Conservation (phyloP, 1,284 basidiomycete species). For the Afroboletus lepidellus region DNA sequence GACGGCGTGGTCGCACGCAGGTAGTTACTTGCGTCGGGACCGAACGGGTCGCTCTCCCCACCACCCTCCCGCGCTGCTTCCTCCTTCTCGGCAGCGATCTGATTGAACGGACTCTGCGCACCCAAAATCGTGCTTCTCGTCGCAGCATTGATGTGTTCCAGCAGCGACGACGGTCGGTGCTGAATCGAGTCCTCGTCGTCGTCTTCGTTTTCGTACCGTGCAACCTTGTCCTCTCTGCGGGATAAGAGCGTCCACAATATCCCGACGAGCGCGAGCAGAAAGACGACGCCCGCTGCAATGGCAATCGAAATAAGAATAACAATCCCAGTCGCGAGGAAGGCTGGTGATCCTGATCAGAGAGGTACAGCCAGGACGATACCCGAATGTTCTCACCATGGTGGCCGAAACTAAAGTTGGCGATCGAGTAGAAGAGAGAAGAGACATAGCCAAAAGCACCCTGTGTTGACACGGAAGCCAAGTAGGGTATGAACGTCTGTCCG, state of each 20-base stretch:
- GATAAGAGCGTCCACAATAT: constrained; percentile 89
- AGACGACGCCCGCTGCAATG: constrained; percentile 92
- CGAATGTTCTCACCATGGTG: constrained; percentile 57
- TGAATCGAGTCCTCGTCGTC: constrained; percentile 73
- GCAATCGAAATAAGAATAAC: constrained; percentile 98
- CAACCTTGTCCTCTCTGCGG: constrained; percentile 66
- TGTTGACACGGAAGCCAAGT: constrained; percentile 68
- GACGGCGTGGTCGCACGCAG: constrained; percentile 75
- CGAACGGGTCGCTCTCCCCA: constrained; percentile 49
- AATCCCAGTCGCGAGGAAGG: constrained; percentile 86
- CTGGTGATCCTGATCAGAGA: constrained; percentile 43
- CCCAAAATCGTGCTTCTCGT: constrained; percentile 76
- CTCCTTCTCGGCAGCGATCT: constrained; percentile 50
- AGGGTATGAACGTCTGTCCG: constrained; percentile 82
- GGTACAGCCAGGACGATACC: neutral
- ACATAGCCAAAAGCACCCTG: constrained; percentile 73
- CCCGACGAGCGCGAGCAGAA: constrained; percentile 84
- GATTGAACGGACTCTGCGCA: constrained; percentile 46
- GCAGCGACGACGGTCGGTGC: constrained; percentile 74
- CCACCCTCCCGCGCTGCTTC: constrained; percentile 41
- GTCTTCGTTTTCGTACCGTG: constrained; percentile 62
- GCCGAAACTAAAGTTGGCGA: constrained; percentile 71
- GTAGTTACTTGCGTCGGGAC: constrained; percentile 71
- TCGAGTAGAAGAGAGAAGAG: constrained; percentile 80
- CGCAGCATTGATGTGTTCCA: constrained; percentile 87